Evolutionary conservation across 106 monocot genomes (phyloP), one percentile per base, ranked within the genome.

Genomic region (Dioscorea zingiberensis): DNA sequence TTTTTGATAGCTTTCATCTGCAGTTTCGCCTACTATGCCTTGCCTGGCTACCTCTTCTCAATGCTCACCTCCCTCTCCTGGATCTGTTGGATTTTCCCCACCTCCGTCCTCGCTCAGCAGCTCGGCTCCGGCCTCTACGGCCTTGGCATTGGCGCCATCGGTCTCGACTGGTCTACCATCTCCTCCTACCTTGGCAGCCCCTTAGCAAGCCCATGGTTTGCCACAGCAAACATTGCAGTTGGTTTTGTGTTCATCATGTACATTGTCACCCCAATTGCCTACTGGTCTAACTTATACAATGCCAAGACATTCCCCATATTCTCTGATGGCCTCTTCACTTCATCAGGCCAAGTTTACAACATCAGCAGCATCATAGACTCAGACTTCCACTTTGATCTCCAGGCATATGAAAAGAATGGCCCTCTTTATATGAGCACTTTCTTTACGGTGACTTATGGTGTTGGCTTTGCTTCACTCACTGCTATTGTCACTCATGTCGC

Each of bases 41-140:
- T 94, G 66, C 94, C 94, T 6, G 87, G 90, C 27, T 94, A 90
- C 72, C 69, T 94, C 54, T 94, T 94, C 73, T 66, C 57, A 27
- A 84, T 87, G 84, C 74, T 94, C 13, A 90, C 94, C 59, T 94
- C 94, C 22, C 79, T 94, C 54, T 90, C 94, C 5, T 94, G 86
- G 86, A 65, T 94, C 65, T 94, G 90, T 55, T 94, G 90, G 86
- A 1, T 80, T 32, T 94, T 82, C 73, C 90, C 90, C 6, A 30
- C 19, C 23, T 87, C 90, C 7, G 79, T 94, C 53, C 60, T 90
- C 3, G 94, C 90, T 22, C 90, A 94, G 54, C 94, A 94, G 56
- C 74, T 94, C 3, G 94, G 94, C 27, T 90, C 86, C 0, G 94
- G 94, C 17, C 76, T 90, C 21, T 48, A 63, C 15, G 94, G 94